Evolutionary conservation across 306 rosid species (phyloP), one percentile per base, ranked within the genome.

Genomic region (Cucurbita moschata): DNA sequence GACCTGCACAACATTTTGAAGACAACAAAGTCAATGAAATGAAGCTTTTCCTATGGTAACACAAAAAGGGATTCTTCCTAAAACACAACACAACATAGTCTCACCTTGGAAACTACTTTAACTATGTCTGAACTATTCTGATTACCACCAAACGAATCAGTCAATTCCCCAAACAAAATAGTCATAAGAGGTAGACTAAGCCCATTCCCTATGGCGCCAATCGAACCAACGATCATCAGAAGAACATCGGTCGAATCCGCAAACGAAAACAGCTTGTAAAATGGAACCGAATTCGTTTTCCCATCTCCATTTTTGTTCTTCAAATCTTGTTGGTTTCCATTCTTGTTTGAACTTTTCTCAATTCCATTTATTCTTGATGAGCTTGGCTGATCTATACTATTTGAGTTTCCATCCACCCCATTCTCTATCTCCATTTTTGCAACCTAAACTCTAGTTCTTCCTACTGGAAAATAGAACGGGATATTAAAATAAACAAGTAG

Each of bases 231-330:
- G 75, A 81, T 47, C 93, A 93, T 90, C 83, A 88, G 71, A 14
- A 86, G 42, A 78, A 57, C 72, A 77, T 93, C 98, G 44, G 80
- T 23, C 35, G 85, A 72, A 75, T 93, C 96, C 10, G 96, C 96
- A 71, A 90, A 90, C 43, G 96, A 79, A 88, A 90, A 92, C 65
- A 90, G 96, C 86, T 83, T 92, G 90, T 86, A 78, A 9, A 79
- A 82, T 19, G 96, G 88, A 53, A 92, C 88, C 65, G 85, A 67
- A 2, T 80, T 82, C 43, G 54, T 59, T 60, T 72, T 81, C 82
- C 76, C 66, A 77, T 84, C 63, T 51, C 59, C 77, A 75, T 82
- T 16, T 53, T 83, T 44, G 11, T 74, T 79, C 38, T 82, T 73
- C 80, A 80, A 75, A 54, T 80, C 84, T 70, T 85, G 64, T 18